Conservation (phyloP, 306 rosid species). For the Biancaea sappan region DNA sequence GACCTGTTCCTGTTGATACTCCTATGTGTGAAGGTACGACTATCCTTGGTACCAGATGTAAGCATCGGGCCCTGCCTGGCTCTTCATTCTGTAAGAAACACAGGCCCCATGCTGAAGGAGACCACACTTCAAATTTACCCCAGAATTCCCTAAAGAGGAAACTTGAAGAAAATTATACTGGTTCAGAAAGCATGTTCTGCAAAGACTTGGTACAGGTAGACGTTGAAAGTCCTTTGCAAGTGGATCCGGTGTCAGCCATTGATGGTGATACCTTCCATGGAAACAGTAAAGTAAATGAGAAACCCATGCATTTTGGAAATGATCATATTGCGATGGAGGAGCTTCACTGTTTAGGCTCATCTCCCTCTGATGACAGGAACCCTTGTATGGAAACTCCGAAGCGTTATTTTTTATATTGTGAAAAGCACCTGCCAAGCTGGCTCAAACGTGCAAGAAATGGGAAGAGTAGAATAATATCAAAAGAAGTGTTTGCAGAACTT, state of each 20-base stretch:
- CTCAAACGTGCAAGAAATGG: constrained; percentile 99
- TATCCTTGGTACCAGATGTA: constrained; percentile 92
- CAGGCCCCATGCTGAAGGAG: constrained; percentile 63
- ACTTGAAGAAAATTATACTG: constrained; percentile 52
- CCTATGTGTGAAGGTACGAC: constrained; percentile 98
- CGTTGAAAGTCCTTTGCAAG: constrained; percentile 59
- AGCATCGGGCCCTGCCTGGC: constrained; percentile 85
- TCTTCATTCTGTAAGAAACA: constrained; percentile 90
- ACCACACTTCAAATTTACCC: constrained; percentile 40
- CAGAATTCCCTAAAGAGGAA: constrained; percentile 66
- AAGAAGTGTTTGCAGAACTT: constrained; percentile 91
- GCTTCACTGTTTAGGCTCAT: constrained; percentile 71
- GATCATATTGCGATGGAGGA: constrained; percentile 47
- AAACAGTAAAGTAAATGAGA: constrained; percentile 46
- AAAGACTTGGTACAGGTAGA: constrained; percentile 58
- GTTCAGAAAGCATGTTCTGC: constrained; percentile 51
- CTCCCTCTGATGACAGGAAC: constrained; percentile 55
- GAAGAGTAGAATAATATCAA: constrained; percentile 90
- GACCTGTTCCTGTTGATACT: constrained; percentile 57
- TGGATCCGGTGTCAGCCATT: constrained; percentile 55
- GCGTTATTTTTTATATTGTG: constrained; percentile 82
- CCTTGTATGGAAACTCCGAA: constrained; percentile 83
- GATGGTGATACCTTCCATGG: constrained; percentile 45
- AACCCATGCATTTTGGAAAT: constrained; percentile 47
- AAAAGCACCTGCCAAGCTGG: constrained; percentile 95